Percentiles rank a stretch among this genome's conserved stretches.
These are phyloP conservation scores for Lichtheimia ornata DNA, from an alignment of 371 early-diverging fungal genomes.

Conservation along the genomic window DNA sequence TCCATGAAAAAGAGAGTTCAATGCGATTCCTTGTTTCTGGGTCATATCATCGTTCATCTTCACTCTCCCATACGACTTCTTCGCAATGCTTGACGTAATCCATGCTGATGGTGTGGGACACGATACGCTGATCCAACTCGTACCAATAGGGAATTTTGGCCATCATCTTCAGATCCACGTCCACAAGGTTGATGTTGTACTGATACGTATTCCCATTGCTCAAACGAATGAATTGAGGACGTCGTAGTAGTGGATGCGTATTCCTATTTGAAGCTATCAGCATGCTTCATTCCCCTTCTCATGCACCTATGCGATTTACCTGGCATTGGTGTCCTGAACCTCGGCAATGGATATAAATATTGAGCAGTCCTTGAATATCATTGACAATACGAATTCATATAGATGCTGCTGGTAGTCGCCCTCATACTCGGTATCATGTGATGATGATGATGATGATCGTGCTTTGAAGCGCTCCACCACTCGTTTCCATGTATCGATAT, in stretches of 20 bases:
- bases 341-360: conserved; percentile 34
- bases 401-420: conserved; percentile 25
- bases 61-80: not conserved
- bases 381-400: conserved; percentile 54
- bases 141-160: conserved; percentile 51
- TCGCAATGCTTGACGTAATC: not conserved
- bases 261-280: not conserved
- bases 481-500: conserved; percentile 27
- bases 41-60: no score
- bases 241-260: not conserved
- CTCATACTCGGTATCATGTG: not conserved
- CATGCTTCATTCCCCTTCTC: no score
- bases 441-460: not conserved
- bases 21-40: no score
- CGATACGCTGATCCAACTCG: conserved; percentile 49
- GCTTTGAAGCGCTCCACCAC: conserved; percentile 18
- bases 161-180: conserved; percentile 53
- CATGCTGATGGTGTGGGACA: conserved; percentile 28
- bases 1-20: no score
- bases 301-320: not conserved
- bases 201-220: not conserved
- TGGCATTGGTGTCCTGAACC: not conserved
- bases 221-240: not conserved
- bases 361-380: conserved; percentile 66
- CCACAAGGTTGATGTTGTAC: conserved; percentile 49